These are phyloP conservation scores for Pezicula neosporulosa DNA, from an alignment of 2,329 filamentous ascomycete species.

Conservation along the genomic window DNA sequence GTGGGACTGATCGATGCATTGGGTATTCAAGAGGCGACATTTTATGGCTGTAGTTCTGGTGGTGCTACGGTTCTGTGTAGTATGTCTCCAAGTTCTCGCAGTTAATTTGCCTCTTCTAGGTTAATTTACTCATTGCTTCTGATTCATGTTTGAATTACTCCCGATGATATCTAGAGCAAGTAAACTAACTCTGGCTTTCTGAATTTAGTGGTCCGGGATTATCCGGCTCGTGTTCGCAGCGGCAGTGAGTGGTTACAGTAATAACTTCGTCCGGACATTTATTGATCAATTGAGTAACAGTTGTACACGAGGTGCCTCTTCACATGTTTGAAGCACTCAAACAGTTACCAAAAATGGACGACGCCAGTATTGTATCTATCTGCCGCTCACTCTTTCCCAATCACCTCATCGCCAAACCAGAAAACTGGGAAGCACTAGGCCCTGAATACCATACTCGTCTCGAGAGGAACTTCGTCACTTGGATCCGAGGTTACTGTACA, in stretches of 20 bases:
- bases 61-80: constrained; percentile 6
- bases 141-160: no score
- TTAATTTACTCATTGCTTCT: no score
- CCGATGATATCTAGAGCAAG: no score
- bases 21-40: constrained; percentile 2
- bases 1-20: constrained; percentile 11
- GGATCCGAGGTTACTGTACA: constrained; percentile 8
- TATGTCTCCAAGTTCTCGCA: no score
- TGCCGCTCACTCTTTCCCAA: constrained; percentile 6
- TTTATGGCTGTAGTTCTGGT: constrained; percentile 14
- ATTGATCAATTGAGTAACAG: background rate
- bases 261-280: no score
- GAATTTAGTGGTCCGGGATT: constrained; percentile 4
- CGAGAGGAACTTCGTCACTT: constrained; percentile 13
- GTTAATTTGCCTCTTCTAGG: no score
- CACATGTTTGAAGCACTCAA: background rate
- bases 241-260: constrained; percentile 2
- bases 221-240: background rate
- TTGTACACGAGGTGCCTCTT: constrained; percentile 12
- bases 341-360: background rate
- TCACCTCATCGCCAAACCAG: constrained; percentile 6
- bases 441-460: constrained; percentile 12
- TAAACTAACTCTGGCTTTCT: no score
- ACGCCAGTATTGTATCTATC: background rate
- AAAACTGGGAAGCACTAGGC: constrained; percentile 9